Percentiles rank a stretch among this genome's conserved stretches.
phyloP scores from a whole-genome alignment of 768 basidiomycete genomes.

The Calocybe gangraenosa region DNA sequence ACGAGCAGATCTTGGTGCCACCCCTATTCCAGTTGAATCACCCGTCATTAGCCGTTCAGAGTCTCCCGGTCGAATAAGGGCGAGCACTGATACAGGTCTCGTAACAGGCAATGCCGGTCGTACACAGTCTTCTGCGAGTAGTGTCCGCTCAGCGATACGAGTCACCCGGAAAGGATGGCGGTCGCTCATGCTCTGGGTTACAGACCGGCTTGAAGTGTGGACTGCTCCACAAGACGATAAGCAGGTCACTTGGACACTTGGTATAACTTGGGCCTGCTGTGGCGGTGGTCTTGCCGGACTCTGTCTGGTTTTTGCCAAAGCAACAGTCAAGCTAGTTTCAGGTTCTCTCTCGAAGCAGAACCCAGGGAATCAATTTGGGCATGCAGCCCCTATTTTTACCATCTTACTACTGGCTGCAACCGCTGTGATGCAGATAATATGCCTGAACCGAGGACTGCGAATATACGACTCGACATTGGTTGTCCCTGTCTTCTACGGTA shows the following conservation, averaged over 20 bases:
- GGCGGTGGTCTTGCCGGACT: slow-evolving; percentile 90
- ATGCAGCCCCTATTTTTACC: slow-evolving; percentile 75
- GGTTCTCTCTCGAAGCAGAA: slow-evolving; percentile 77
- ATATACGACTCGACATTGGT: slow-evolving; percentile 90
- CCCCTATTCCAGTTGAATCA: slow-evolving; percentile 36
- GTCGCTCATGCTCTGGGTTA: slow-evolving; percentile 46
- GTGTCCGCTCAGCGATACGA: slow-evolving; percentile 16
- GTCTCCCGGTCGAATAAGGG: slow-evolving; percentile 1
- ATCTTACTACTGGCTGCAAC: slow-evolving; percentile 64
- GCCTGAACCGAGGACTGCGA: slow-evolving; percentile 85
- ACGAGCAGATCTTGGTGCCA: slow-evolving; percentile 63
- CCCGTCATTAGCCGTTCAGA: slow-evolving; percentile 2
- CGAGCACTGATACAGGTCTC: slow-evolving; percentile 7
- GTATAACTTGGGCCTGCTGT: slow-evolving; percentile 91
- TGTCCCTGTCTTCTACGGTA: slow-evolving; percentile 92
- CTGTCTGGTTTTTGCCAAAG: slow-evolving; percentile 78
- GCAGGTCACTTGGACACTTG: slow-evolving; percentile 84
- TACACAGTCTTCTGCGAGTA: neutral
- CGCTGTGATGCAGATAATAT: slow-evolving; percentile 87
- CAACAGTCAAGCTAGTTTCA: slow-evolving; percentile 75
- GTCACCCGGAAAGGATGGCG: slow-evolving; percentile 39
- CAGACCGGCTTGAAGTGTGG: slow-evolving; percentile 67
- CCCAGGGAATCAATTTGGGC: slow-evolving; percentile 84
- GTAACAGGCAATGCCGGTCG: neutral
- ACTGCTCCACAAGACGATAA: slow-evolving; percentile 79